Percentiles rank a stretch among this genome's conserved stretches.
These are phyloP conservation scores for Aureobasidium sp. DNA, from an alignment of 2,329 filamentous ascomycete species.

Conservation along the genomic window DNA sequence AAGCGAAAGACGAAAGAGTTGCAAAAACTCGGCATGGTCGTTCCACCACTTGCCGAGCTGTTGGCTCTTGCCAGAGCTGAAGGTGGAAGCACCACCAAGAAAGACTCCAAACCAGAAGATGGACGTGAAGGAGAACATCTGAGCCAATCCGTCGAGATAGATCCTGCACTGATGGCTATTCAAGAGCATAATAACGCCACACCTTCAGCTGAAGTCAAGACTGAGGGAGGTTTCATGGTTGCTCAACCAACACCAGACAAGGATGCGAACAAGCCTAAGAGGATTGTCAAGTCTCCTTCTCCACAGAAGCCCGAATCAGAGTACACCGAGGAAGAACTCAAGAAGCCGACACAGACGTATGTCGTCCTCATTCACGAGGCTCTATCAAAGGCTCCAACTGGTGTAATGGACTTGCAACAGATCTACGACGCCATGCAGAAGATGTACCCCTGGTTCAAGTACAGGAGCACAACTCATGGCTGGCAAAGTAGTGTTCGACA, in stretches of 20 bases:
- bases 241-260: conserved; percentile 13
- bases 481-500: conserved; percentile 62
- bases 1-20: conserved; percentile 29
- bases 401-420: conserved; percentile 55
- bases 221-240: neutral
- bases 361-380: conserved; percentile 56
- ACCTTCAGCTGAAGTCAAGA: conserved; percentile 2
- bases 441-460: conserved; percentile 57
- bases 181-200: conserved; percentile 7
- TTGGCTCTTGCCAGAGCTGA: conserved; percentile 27
- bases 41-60: conserved; percentile 23
- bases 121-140: conserved; percentile 10
- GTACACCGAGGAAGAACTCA: conserved; percentile 64
- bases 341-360: conserved; percentile 57
- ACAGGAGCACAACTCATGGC: conserved; percentile 49
- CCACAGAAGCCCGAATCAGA: conserved; percentile 56
- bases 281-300: conserved; percentile 48
- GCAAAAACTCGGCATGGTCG: conserved; percentile 22
- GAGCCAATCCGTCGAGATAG: conserved; percentile 11
- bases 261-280: conserved; percentile 36
- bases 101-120: conserved; percentile 16
- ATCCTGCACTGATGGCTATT: conserved; percentile 10
- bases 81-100: conserved; percentile 15
- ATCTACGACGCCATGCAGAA: conserved; percentile 57
- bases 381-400: conserved; percentile 46